Percentiles rank a stretch among this genome's conserved stretches.
phyloP scores from a whole-genome alignment of 1,284 basidiomycete species.

The Pseudozyma sp. region DNA sequence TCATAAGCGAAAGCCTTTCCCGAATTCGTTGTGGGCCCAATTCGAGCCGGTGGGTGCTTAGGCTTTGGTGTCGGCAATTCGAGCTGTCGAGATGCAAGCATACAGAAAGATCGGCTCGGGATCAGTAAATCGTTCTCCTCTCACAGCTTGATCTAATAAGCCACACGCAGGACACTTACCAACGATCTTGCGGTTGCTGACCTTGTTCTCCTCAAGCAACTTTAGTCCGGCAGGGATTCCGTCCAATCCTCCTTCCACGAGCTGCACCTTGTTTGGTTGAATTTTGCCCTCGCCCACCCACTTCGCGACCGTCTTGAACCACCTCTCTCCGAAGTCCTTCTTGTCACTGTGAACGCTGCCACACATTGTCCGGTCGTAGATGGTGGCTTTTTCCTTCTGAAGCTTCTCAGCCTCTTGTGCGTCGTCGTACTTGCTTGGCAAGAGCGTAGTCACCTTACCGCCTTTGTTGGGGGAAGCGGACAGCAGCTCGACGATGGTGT shows the following conservation, averaged over 20 bases:
- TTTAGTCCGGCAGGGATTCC: slow-evolving; percentile 52
- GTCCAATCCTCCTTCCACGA: slow-evolving; percentile 51
- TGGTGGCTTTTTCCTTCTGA: slow-evolving; percentile 13
- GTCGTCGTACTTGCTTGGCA: slow-evolving; percentile 14
- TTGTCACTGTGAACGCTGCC: slow-evolving; percentile 29
- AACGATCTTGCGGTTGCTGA: slow-evolving; percentile 68
- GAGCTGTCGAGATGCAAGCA: slow-evolving; percentile 10
- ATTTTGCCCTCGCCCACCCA: slow-evolving; percentile 60
- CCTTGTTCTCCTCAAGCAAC: slow-evolving; percentile 52
- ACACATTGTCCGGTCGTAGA: slow-evolving; percentile 14
- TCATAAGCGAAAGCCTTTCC: too few species aligned
- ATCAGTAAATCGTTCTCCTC: not conserved
- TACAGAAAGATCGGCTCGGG: not conserved
- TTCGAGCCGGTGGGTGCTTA: not conserved
- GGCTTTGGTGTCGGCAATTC: slow-evolving; percentile 29
- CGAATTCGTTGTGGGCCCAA: too few species aligned
- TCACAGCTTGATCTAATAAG: not conserved
- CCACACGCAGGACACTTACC: slow-evolving; percentile 38
- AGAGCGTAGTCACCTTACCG: slow-evolving; percentile 19
- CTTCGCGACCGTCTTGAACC: slow-evolving; percentile 49
- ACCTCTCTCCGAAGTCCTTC: slow-evolving; percentile 49
- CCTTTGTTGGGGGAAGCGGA: slow-evolving; percentile 21
- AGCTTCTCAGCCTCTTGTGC: slow-evolving; percentile 13
- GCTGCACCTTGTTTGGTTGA: slow-evolving; percentile 53
- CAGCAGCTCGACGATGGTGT: slow-evolving; percentile 49